phyloP scores from a whole-genome alignment of 345 rosid species.

The Turnera subulata region DNA sequence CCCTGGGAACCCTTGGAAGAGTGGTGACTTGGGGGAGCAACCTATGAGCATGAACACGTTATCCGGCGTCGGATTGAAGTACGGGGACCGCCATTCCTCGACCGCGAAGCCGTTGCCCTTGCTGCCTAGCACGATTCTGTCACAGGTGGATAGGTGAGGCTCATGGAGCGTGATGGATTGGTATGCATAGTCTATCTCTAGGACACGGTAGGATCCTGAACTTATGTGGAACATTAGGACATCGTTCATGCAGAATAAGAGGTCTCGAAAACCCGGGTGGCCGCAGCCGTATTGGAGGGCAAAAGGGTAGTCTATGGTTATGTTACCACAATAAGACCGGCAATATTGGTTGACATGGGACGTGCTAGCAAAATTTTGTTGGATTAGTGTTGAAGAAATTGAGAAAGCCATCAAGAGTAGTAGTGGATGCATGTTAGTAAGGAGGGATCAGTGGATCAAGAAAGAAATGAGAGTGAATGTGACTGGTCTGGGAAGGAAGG shows the following conservation, averaged over 20 bases:
- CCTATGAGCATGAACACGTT: conserved; percentile 87
- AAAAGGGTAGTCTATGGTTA: conserved; percentile 79
- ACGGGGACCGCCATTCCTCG: conserved; percentile 72
- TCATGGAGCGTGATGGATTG: conserved; percentile 70
- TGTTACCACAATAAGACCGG: conserved; percentile 79
- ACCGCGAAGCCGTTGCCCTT: conserved; percentile 80
- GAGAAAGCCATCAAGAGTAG: conserved; percentile 10
- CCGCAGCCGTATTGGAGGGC: conserved; percentile 73
- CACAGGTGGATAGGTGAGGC: conserved; percentile 77
- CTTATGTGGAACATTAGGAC: conserved; percentile 79
- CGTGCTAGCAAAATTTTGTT: conserved; percentile 11
- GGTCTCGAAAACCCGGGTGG: conserved; percentile 80
- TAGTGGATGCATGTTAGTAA: conserved; percentile 20
- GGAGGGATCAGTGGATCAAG: too few relatives aligned
- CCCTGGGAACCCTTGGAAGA: conserved; percentile 80
- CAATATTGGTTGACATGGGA: conserved; percentile 30
- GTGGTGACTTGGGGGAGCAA: conserved; percentile 72
- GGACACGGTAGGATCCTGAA: conserved; percentile 80
- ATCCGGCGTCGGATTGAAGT: conserved; percentile 61
- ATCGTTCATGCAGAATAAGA: conserved; percentile 77
- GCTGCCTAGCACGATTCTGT: conserved; percentile 59
- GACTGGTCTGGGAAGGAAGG: background rate
- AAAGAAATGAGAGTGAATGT: too few relatives aligned
- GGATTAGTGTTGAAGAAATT: conserved; percentile 12
- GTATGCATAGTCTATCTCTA: conserved; percentile 79